phyloP scores from a whole-genome alignment of 78 protist genomes.

The Dictyostelium citrinum region DNA sequence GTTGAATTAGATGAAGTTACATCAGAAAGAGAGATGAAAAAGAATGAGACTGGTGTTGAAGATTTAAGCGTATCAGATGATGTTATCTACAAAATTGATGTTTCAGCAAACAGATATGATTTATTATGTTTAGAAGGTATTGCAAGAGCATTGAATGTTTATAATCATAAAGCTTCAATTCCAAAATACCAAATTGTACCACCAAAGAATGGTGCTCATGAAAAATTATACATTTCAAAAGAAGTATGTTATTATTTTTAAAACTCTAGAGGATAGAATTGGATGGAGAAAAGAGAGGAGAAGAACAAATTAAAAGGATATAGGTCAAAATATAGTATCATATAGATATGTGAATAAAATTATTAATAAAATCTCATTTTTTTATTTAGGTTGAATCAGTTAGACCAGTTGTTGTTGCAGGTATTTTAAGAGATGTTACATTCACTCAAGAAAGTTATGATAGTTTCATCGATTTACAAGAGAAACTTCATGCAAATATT shows the following conservation, averaged over 20 bases:
- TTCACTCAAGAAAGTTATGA: constrained; percentile 87
- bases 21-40: constrained; percentile 71
- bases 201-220: constrained; percentile 16
- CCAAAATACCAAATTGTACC: constrained; percentile 71
- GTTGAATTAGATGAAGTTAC: constrained; percentile 98
- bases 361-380: too few relatives aligned
- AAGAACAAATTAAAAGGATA: too few relatives aligned
- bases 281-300: too few relatives aligned
- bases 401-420: constrained; percentile 98
- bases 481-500: constrained; percentile 97
- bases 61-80: constrained; percentile 76
- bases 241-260: too few relatives aligned
- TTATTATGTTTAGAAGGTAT: constrained; percentile 98
- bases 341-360: too few relatives aligned
- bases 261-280: too few relatives aligned
- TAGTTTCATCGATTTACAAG: constrained; percentile 98
- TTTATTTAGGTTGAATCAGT: constrained; percentile 25
- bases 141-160: constrained; percentile 90
- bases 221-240: constrained; percentile 21
- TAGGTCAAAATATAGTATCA: too few relatives aligned
- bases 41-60: constrained; percentile 67
- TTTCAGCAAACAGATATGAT: constrained; percentile 99
- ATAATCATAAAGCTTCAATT: constrained; percentile 37
- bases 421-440: constrained; percentile 93
- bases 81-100: constrained; percentile 94